Evolutionary conservation across 495 filamentous ascomycete species (phyloP).

Genomic region (Bryoglossum gracile): DNA sequence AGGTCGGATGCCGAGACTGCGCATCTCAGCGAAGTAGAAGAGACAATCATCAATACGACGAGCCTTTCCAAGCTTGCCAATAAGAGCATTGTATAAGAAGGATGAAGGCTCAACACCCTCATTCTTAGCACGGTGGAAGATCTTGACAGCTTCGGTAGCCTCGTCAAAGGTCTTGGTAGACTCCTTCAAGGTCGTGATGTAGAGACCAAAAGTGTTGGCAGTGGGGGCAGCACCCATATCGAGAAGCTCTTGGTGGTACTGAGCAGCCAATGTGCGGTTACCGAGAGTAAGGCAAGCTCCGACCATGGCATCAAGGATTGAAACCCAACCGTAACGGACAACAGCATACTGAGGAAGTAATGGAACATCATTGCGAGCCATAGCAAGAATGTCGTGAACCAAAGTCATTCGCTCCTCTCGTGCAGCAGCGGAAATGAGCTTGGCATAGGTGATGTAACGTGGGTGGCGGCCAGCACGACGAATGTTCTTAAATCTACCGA

Average conservation of each 20-base stretch:
- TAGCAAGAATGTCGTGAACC: conserved; percentile 76
- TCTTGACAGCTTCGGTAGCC: conserved; percentile 90
- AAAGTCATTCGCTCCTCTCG: conserved; percentile 71
- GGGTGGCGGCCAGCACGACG: conserved; percentile 86
- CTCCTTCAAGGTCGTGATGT: conserved; percentile 96
- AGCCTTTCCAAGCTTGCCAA: conserved; percentile 96
- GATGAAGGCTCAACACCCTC: conserved; percentile 93
- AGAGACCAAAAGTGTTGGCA: conserved; percentile 94
- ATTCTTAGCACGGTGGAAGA: conserved; percentile 88
- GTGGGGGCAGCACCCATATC: conserved; percentile 84
- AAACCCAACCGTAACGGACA: conserved; percentile 89
- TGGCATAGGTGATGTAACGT: conserved; percentile 90
- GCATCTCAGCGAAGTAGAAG: conserved; percentile 97
- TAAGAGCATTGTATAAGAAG: conserved; percentile 97
- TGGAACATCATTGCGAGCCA: conserved; percentile 83
- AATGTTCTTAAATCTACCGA: conserved; percentile 82
- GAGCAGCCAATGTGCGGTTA: conserved; percentile 66
- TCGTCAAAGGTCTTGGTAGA: conserved; percentile 97
- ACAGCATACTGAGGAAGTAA: conserved; percentile 70
- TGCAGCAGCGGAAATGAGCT: conserved; percentile 84
- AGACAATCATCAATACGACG: conserved; percentile 96
- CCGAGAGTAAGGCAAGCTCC: conserved; percentile 83
- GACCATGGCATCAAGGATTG: conserved; percentile 93
- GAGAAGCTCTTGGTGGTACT: conserved; percentile 84
- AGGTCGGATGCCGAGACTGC: conserved; percentile 81